Evolutionary conservation across 2,329 filamentous ascomycete species (phyloP).

Genomic region (Monilinia polystroma): DNA sequence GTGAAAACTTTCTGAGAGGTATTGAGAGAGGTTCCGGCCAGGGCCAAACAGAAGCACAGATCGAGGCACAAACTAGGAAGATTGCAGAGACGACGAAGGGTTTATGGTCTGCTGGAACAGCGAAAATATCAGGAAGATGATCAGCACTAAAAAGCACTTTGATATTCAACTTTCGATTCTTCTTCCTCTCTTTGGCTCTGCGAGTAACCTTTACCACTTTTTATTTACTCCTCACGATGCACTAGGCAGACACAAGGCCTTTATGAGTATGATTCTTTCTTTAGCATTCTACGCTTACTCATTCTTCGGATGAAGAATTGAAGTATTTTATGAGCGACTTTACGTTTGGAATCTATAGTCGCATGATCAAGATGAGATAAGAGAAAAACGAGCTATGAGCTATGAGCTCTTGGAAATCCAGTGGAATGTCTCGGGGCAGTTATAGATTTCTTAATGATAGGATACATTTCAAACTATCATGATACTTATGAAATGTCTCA

Average conservation of each 20-base stretch:
- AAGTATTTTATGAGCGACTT: constrained; percentile 8
- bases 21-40: constrained; percentile 37
- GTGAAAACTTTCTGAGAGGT: constrained; percentile 33
- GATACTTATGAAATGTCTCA: background rate
- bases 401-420: constrained; percentile 10
- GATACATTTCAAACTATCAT: constrained; percentile 17
- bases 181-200: constrained; percentile 2
- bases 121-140: constrained; percentile 34
- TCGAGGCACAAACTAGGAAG: constrained; percentile 48
- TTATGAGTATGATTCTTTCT: constrained; percentile 4
- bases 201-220: constrained; percentile 3
- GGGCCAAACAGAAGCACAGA: constrained; percentile 41
- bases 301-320: constrained; percentile 1
- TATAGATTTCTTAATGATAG: constrained; percentile 17
- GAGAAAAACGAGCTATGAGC: constrained; percentile 9
- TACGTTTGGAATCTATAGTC: background rate
- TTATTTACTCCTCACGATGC: background rate
- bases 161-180: constrained; percentile 16
- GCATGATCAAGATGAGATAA: constrained; percentile 7
- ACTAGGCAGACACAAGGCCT: background rate
- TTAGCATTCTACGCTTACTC: background rate
- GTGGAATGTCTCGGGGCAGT: background rate
- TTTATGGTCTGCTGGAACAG: constrained; percentile 49
- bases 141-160: constrained; percentile 7
- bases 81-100: constrained; percentile 56